Conservation (phyloP, 1,284 basidiomycete species). For the Boletus smithii region DNA sequence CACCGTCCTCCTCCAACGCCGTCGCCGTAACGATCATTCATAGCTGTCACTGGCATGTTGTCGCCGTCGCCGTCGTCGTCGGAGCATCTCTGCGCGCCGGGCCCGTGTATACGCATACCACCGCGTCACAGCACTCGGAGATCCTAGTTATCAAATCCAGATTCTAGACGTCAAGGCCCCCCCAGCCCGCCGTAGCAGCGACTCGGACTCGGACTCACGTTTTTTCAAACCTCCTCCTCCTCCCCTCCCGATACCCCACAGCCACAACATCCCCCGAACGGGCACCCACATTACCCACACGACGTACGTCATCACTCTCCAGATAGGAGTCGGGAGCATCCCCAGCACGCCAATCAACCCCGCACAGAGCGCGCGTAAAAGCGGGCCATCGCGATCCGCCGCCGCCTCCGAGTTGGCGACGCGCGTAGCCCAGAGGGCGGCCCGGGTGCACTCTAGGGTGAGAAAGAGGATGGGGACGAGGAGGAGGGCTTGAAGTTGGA, state of each 20-base stretch:
- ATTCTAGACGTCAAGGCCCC: no score
- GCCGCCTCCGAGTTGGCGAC: neutral
- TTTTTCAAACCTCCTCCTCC: conserved; percentile 6
- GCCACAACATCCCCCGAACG: conserved; percentile 11
- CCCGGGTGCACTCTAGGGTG: conserved; percentile 9
- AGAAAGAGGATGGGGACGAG: conserved; percentile 16
- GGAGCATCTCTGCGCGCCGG: no score
- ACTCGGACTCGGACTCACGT: no score
- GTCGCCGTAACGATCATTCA: neutral
- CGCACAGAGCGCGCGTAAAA: conserved; percentile 4
- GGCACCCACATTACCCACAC: conserved; percentile 14
- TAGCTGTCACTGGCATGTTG: no score
- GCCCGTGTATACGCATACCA: no score
- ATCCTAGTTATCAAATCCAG: no score
- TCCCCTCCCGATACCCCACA: conserved; percentile 19
- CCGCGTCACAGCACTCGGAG: conserved; percentile 11
- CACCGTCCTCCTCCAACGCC: no score
- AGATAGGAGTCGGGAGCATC: neutral
- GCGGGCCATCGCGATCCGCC: conserved; percentile 2
- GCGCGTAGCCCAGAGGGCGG: conserved; percentile 9
- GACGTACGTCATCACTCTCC: neutral
- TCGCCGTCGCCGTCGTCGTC: no score
- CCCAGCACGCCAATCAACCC: conserved; percentile 2
- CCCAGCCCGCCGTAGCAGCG: no score
- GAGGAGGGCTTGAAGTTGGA: neutral